Evolutionary conservation across 139 green algal genomes (phyloP).

Genomic region (Coelastrella sp.): DNA sequence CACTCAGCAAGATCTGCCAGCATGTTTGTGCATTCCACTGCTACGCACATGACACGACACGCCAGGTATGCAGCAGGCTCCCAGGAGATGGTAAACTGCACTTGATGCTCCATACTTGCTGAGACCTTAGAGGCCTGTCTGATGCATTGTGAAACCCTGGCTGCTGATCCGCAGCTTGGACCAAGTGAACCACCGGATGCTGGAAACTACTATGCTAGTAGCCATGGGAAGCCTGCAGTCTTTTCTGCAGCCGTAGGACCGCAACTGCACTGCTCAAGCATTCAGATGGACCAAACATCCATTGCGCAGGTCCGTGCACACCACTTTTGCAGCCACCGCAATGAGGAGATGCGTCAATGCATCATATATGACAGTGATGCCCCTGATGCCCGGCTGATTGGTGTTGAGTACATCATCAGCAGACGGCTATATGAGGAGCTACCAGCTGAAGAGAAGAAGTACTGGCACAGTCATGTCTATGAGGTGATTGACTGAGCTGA

Average conservation of each 20-base stretch:
- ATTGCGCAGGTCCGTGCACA: constrained; percentile 73
- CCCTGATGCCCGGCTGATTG: constrained; percentile 69
- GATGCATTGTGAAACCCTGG: too few species aligned
- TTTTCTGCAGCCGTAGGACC: too few species aligned
- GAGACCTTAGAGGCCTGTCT: too few species aligned
- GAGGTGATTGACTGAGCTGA: constrained; percentile 45
- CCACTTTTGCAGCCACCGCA: constrained; percentile 78
- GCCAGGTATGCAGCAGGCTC: constrained; percentile 29
- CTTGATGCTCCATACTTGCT: too few species aligned
- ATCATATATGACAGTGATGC: constrained; percentile 69
- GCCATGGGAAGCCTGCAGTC: too few species aligned
- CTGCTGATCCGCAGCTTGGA: too few species aligned
- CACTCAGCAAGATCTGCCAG: constrained; percentile 52
- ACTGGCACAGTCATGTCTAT: constrained; percentile 86
- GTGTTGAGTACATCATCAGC: constrained; percentile 85
- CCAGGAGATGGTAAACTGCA: too few species aligned
- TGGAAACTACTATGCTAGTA: too few species aligned
- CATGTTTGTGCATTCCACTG: constrained; percentile 61
- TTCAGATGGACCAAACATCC: neutral
- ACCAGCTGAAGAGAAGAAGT: constrained; percentile 82
- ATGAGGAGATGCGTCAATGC: constrained; percentile 83
- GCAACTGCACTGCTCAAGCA: too few species aligned
- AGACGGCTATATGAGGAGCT: constrained; percentile 71
- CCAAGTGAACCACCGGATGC: too few species aligned
- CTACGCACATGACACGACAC: constrained; percentile 57